Evolutionary conservation across 306 rosid genomes (phyloP).

Genomic region (Urtica urens): DNA sequence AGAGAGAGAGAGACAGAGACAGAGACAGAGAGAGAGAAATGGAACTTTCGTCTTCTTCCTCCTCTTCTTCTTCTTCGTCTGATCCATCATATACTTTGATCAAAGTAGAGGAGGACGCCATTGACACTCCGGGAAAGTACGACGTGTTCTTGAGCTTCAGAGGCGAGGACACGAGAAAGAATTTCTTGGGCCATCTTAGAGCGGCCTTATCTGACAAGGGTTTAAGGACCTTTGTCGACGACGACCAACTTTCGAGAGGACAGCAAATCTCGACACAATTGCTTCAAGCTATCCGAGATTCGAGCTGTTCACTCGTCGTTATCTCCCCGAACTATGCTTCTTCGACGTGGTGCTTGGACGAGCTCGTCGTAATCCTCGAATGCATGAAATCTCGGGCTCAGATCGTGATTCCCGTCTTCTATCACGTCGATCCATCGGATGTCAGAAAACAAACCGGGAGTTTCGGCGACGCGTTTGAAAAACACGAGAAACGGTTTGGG

Average conservation of each 20-base stretch:
- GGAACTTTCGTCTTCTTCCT: not conserved
- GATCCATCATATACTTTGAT: not conserved
- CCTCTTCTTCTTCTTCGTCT: not conserved
- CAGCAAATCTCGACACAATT: not conserved
- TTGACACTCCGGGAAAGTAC: not conserved
- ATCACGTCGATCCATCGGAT: not conserved
- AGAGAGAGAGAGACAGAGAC: not conserved
- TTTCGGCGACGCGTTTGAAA: conserved; percentile 4
- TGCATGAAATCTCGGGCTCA: not conserved
- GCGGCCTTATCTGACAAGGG: not conserved
- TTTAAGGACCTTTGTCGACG: not conserved
- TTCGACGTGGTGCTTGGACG: conserved; percentile 3
- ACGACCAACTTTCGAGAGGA: not conserved
- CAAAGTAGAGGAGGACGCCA: not conserved
- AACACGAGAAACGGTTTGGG: not conserved
- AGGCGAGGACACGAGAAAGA: not conserved
- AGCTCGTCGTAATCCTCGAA: not conserved
- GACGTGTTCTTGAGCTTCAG: conserved; percentile 1
- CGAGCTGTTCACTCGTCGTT: not conserved
- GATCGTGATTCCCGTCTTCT: conserved; percentile 1
- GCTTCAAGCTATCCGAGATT: not conserved
- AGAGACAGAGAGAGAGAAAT: not conserved
- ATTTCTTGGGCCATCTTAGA: not conserved
- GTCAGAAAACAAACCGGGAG: not conserved
- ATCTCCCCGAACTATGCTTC: not conserved